Evolutionary conservation across 306 rosid species (phyloP).

Genomic region (Quercus bicolor): DNA sequence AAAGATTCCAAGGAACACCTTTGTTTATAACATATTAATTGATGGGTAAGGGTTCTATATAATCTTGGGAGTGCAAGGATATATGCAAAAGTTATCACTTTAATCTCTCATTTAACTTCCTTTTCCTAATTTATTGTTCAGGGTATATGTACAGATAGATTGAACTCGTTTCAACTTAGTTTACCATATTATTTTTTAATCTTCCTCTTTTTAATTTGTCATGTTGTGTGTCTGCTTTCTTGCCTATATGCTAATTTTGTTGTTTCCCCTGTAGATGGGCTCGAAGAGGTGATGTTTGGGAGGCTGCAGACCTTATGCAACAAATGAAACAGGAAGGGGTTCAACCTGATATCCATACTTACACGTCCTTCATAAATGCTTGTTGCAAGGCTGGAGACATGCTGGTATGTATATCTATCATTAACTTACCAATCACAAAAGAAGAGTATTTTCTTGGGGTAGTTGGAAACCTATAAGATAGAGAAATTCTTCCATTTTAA

Average conservation of each 20-base stretch:
- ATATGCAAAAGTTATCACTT: background rate
- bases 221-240: background rate
- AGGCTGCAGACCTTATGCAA: slow-evolving; percentile 97
- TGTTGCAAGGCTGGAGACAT: slow-evolving; percentile 96
- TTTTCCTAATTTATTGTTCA: background rate
- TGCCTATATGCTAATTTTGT: slow-evolving; percentile 13
- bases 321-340: slow-evolving; percentile 82
- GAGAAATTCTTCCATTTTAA: background rate
- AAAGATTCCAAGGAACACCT: slow-evolving; percentile 82
- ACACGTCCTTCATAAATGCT: slow-evolving; percentile 92
- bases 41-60: slow-evolving; percentile 68
- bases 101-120: background rate
- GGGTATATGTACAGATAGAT: background rate
- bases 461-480: background rate
- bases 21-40: slow-evolving; percentile 84
- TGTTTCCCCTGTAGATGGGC: slow-evolving; percentile 66
- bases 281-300: slow-evolving; percentile 98
- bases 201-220: background rate
- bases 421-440: background rate
- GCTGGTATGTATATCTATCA: slow-evolving; percentile 46
- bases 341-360: slow-evolving; percentile 87
- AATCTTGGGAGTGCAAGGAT: slow-evolving; percentile 2
- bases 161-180: background rate
- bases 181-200: background rate
- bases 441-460: background rate